Evolutionary conservation across 768 basidiomycete genomes (phyloP).

Genomic region (Mycena indigotica): DNA sequence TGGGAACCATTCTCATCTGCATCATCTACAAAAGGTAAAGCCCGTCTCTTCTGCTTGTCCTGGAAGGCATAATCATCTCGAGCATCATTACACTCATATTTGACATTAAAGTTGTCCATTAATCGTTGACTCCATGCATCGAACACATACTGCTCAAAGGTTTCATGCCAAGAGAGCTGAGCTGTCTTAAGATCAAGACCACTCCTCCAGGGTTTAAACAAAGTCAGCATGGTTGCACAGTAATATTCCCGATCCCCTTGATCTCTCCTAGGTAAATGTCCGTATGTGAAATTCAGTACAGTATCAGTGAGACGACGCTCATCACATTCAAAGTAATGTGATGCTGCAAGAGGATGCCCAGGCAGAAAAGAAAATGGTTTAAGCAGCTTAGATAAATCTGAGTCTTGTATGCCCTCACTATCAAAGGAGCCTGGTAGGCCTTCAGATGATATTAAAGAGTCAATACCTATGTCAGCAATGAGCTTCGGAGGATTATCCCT

Average conservation of each 20-base stretch:
- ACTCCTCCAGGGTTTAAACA: constrained; percentile 31
- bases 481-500: not conserved
- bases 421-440: too few relatives aligned
- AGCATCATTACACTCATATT: constrained; percentile 34
- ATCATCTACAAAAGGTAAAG: not conserved
- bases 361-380: not conserved
- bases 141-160: constrained; percentile 22
- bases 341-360: not conserved
- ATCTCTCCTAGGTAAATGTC: constrained; percentile 27
- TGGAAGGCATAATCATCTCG: constrained; percentile 25
- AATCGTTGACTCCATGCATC: constrained; percentile 14
- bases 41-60: not conserved
- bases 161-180: constrained; percentile 21
- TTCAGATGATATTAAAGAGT: not conserved
- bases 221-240: constrained; percentile 25
- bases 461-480: not conserved
- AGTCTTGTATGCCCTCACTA: not conserved
- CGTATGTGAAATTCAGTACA: constrained; percentile 33
- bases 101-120: constrained; percentile 29
- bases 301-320: not conserved
- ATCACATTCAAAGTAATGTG: constrained; percentile 2
- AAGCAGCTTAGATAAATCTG: not conserved
- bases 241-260: constrained; percentile 35
- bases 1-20: not conserved
- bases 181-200: constrained; percentile 24